Conservation (phyloP, 2,329 filamentous ascomycete genomes). For the Aureobasidium sp. region DNA sequence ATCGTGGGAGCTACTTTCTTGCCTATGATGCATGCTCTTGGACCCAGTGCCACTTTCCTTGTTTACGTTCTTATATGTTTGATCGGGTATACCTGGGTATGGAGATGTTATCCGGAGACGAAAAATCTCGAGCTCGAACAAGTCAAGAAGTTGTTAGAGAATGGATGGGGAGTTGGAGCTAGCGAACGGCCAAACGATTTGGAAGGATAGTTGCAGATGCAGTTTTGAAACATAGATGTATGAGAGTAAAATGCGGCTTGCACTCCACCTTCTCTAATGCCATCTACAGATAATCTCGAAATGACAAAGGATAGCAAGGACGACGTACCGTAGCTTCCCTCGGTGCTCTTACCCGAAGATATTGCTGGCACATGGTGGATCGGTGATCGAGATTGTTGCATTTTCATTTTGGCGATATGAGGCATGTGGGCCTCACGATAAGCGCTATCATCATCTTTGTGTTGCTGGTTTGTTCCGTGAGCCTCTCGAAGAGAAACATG, state of each 20-base stretch:
- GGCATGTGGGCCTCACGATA: too few species aligned
- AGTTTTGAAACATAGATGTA: neutral
- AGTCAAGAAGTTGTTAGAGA: conserved; percentile 60
- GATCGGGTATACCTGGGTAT: conserved; percentile 60
- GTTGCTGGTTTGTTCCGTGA: too few species aligned
- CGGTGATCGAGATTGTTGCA: too few species aligned
- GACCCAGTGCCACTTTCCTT: conserved; percentile 69
- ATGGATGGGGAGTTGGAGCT: conserved; percentile 57
- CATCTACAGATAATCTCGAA: neutral
- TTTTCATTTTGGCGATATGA: too few species aligned
- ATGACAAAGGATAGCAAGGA: neutral
- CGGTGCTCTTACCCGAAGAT: too few species aligned
- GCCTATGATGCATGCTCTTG: conserved; percentile 72
- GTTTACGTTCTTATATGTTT: conserved; percentile 69
- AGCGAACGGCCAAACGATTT: neutral
- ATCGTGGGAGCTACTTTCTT: conserved; percentile 79
- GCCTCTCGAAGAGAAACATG: too few species aligned
- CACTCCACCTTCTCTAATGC: neutral
- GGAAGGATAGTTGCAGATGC: neutral
- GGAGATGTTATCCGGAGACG: conserved; percentile 77
- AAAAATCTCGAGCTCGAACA: conserved; percentile 74
- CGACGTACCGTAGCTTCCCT: neutral
- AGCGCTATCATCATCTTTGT: too few species aligned
- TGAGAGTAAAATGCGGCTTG: neutral
- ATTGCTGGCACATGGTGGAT: too few species aligned